These are phyloP conservation scores for Lichtheimia hyalospora DNA, from an alignment of 371 early-diverging fungal genomes.

Conservation along the genomic window DNA sequence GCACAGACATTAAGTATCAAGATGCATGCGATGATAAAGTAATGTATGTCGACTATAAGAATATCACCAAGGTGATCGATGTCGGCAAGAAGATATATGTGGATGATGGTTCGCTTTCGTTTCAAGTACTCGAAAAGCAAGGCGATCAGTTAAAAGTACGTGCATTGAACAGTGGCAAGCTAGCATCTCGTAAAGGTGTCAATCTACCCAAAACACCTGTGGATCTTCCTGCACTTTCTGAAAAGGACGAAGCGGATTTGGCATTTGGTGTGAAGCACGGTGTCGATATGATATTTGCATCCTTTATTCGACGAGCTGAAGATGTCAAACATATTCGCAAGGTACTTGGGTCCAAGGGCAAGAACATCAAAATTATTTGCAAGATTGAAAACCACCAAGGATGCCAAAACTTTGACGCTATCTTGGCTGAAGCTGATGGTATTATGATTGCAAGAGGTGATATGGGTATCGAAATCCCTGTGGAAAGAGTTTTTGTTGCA, in stretches of 20 bases:
- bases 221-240: constrained; percentile 86
- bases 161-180: constrained; percentile 69
- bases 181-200: constrained; percentile 82
- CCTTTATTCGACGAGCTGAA: constrained; percentile 88
- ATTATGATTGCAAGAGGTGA: constrained; percentile 99
- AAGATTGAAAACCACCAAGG: constrained; percentile 94
- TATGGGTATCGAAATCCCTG: constrained; percentile 94
- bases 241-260: constrained; percentile 90
- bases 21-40: constrained; percentile 65
- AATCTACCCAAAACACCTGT: constrained; percentile 82
- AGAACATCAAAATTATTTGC: constrained; percentile 87
- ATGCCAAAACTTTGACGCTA: constrained; percentile 92
- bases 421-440: constrained; percentile 92
- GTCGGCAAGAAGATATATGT: constrained; percentile 83
- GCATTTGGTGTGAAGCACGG: constrained; percentile 88
- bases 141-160: constrained; percentile 64
- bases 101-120: constrained; percentile 82
- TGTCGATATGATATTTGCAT: constrained; percentile 95
- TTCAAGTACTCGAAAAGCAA: constrained; percentile 67
- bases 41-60: constrained; percentile 85
- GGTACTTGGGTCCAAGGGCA: constrained; percentile 73
- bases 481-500: constrained; percentile 84
- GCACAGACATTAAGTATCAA: constrained; percentile 68
- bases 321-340: constrained; percentile 86
- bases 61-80: constrained; percentile 74